phyloP scores from a whole-genome alignment of 2,329 filamentous ascomycete species.

The Diaporthe sp. region DNA sequence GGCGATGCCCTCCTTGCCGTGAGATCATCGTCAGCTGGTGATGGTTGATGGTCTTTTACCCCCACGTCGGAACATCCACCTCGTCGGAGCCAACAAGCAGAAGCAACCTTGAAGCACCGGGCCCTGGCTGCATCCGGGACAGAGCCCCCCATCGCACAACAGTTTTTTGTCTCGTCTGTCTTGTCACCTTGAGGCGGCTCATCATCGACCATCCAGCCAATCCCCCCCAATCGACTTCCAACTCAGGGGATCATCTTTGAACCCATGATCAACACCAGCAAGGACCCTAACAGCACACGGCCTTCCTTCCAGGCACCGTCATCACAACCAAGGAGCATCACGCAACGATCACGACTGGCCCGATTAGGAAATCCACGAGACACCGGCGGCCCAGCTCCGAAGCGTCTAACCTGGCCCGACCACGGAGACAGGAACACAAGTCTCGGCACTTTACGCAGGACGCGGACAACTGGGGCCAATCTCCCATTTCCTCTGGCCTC shows the following conservation, averaged over 20 bases:
- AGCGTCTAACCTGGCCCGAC: constrained; percentile 24
- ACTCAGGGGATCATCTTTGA: background rate
- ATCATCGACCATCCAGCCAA: background rate
- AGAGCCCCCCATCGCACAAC: constrained; percentile 1
- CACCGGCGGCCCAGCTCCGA: constrained; percentile 40
- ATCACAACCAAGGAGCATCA: constrained; percentile 19
- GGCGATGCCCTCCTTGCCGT: constrained; percentile 31
- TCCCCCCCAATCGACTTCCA: background rate
- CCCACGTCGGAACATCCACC: constrained; percentile 31
- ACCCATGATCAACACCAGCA: constrained; percentile 22
- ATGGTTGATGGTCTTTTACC: constrained; percentile 37
- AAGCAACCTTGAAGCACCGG: background rate
- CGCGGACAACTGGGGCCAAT: constrained; percentile 21
- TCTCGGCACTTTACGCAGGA: constrained; percentile 37
- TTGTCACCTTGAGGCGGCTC: background rate
- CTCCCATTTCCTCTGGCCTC: background rate
- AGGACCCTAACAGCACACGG: constrained; percentile 3
- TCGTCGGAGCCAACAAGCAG: constrained; percentile 15
- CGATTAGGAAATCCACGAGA: constrained; percentile 39
- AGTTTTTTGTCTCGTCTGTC: constrained; percentile 2
- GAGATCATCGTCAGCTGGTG: constrained; percentile 32
- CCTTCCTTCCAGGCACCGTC: background rate
- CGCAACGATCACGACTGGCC: constrained; percentile 18
- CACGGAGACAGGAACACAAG: constrained; percentile 1
- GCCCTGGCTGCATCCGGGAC: background rate